Evolutionary conservation across 768 basidiomycete genomes (phyloP).

Genomic region (Rhizopogon vinicolor): DNA sequence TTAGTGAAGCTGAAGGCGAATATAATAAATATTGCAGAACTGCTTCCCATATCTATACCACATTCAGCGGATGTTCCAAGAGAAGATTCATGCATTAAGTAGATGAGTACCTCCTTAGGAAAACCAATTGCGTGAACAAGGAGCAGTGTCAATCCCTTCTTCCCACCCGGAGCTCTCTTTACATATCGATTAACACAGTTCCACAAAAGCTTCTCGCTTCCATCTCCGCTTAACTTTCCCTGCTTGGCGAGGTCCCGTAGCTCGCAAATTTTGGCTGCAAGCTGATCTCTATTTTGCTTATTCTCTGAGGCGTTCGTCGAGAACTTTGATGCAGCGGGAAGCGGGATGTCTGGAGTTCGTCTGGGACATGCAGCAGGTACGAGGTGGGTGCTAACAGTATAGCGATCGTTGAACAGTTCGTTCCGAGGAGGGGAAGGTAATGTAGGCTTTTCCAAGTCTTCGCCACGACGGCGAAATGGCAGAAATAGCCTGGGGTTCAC

Average conservation of each 20-base stretch:
- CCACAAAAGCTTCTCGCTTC: conserved; percentile 47
- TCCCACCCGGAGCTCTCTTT: conserved; percentile 17
- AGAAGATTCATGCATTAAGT: not conserved
- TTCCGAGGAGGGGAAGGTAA: conserved; percentile 18
- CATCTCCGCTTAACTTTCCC: conserved; percentile 12
- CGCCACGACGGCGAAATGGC: conserved; percentile 8
- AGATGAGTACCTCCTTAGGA: conserved; percentile 63
- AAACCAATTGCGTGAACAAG: conserved; percentile 86
- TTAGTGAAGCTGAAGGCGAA: conserved; percentile 29
- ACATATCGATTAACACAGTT: conserved; percentile 70
- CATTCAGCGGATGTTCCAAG: not conserved
- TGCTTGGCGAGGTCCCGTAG: conserved; percentile 8
- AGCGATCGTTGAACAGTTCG: conserved; percentile 14
- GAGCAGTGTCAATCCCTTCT: conserved; percentile 59
- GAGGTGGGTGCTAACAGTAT: conserved; percentile 24
- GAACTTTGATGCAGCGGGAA: conserved; percentile 16
- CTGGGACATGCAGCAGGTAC: conserved; percentile 26
- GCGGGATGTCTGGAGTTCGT: conserved; percentile 16
- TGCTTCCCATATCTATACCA: conserved; percentile 73
- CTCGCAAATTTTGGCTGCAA: conserved; percentile 16
- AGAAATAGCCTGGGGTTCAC: conserved; percentile 18
- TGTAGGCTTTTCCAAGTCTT: conserved; percentile 3
- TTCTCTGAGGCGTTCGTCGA: conserved; percentile 6
- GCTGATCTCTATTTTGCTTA: conserved; percentile 1
- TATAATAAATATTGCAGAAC: conserved; percentile 50